Evolutionary conservation across 2,329 filamentous ascomycete genomes (phyloP), one percentile per base, ranked within the genome.

Genomic region (Aspergillus neoniger): DNA sequence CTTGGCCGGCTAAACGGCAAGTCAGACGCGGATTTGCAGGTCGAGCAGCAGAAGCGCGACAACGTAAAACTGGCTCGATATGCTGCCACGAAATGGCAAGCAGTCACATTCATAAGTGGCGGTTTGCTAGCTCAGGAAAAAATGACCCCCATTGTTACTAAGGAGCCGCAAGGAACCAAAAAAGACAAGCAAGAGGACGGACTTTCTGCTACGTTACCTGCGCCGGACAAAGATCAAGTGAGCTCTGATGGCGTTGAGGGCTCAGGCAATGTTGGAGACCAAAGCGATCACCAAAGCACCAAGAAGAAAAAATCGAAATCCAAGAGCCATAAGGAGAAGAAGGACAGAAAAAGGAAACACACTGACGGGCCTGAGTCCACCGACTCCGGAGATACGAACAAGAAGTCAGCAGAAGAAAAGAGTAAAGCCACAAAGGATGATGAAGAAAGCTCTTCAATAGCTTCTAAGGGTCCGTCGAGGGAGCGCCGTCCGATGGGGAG

Each of bases 1-100:
- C 81, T 99, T 19, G 93, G 94, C 21, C 84, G 95, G 57, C 79
- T 99, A 59, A 99, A 99, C 76, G 95, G 94, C 54, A 95, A 92
- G 76, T 88, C 85, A 21, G 89, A 94, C 52, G 85, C 81, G n/a
- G 84, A 87, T 52, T 80, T 95, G 38, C 84, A 89, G 74, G 84
- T 87, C 70, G 89, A 95, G 69, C 85, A 88, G 72, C 83, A 86
- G 69, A 83, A 84, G 50, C 82, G 88, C 66, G 85, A 90, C 59
- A 87, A 91, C 69, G 78, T 90, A 44, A 90, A 90, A 80, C 84
- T 91, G 70, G 87, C 86, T 63, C 80, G 88, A 49, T 96, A 92
- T 72, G 84, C 91, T 57, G 87, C 89, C 67, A 83, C 85, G 69
- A 91, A 88, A 76, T 93, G 88, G 79, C 92, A 92, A 0, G 82